Evolutionary conservation across 208 protist genomes (phyloP).

Genomic region (Novymonas esmeraldas): DNA sequence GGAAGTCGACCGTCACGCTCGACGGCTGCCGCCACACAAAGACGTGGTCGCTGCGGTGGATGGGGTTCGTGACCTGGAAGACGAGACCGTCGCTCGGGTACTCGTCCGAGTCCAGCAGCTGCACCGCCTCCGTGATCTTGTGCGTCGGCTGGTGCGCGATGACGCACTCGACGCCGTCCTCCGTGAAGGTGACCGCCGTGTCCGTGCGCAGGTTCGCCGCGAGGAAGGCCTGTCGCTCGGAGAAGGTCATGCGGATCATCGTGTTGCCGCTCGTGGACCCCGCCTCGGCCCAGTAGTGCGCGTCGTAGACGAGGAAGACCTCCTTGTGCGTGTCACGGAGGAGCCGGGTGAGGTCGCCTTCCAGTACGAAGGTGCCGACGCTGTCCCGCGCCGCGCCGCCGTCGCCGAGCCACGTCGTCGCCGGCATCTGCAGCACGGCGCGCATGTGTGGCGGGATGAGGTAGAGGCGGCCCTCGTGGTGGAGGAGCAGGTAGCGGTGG

Average conservation of each 20-base stretch:
- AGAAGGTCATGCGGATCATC: slow-evolving; percentile 64
- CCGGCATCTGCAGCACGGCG: slow-evolving; percentile 64
- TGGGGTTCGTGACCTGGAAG: slow-evolving; percentile 62
- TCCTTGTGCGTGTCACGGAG: slow-evolving; percentile 54
- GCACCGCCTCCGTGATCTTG: slow-evolving; percentile 43
- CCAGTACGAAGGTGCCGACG: slow-evolving; percentile 65
- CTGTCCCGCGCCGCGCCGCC: slow-evolving; percentile 35
- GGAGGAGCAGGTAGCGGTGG: slow-evolving; percentile 56
- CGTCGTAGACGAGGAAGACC: slow-evolving; percentile 79
- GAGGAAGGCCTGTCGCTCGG: slow-evolving; percentile 63
- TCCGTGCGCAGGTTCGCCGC: slow-evolving; percentile 52
- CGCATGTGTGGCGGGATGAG: slow-evolving; percentile 82
- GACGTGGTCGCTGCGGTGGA: slow-evolving; percentile 56
- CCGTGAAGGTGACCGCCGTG: slow-evolving; percentile 40
- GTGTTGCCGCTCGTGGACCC: slow-evolving; percentile 44
- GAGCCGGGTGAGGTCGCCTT: slow-evolving; percentile 69
- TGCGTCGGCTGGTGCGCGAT: slow-evolving; percentile 68
- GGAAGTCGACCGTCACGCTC: slow-evolving; percentile 76
- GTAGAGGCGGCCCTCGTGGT: slow-evolving; percentile 47
- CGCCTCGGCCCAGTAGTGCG: slow-evolving; percentile 75
- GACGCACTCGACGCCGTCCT: slow-evolving; percentile 49
- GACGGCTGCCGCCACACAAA: slow-evolving; percentile 77
- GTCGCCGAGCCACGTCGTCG: slow-evolving; percentile 64
- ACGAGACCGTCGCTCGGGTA: slow-evolving; percentile 76
- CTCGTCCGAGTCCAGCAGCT: slow-evolving; percentile 70